Conservation (phyloP, 108 stramenopile species). For the Skeletonema grethae region DNA sequence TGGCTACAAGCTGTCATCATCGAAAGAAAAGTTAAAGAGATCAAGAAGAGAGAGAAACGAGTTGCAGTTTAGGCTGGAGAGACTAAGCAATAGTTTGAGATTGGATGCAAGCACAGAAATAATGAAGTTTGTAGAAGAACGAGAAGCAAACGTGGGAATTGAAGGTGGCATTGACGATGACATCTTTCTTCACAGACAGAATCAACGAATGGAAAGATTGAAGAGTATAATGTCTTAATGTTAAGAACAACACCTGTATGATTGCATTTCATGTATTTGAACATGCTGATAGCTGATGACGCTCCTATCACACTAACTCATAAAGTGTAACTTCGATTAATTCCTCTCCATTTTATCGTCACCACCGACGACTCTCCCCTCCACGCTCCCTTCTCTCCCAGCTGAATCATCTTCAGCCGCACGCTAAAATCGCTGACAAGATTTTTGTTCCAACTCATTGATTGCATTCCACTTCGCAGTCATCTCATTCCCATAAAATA, state of each 20-base stretch:
- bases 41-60: neutral
- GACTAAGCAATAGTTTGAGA: neutral
- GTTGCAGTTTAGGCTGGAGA: neutral
- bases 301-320: no score
- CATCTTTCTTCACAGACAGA: neutral
- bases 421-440: no score
- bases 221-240: neutral
- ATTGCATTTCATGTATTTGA: no score
- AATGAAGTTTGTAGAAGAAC: neutral
- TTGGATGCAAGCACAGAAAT: neutral
- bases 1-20: neutral
- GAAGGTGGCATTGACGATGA: neutral
- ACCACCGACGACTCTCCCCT: no score
- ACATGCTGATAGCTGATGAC: no score
- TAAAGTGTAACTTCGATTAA: no score
- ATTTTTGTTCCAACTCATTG: neutral
- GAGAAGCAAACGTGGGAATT: neutral
- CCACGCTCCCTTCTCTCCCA: no score
- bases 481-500: no score
- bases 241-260: neutral
- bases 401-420: no score
- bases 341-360: no score
- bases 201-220: neutral
- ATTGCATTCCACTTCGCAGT: no score
- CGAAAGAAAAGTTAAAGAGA: slow-evolving; percentile 1